Evolutionary conservation across 768 basidiomycete genomes (phyloP), one percentile per base, ranked within the genome.

Genomic region (Boletus vinaceobasis): DNA sequence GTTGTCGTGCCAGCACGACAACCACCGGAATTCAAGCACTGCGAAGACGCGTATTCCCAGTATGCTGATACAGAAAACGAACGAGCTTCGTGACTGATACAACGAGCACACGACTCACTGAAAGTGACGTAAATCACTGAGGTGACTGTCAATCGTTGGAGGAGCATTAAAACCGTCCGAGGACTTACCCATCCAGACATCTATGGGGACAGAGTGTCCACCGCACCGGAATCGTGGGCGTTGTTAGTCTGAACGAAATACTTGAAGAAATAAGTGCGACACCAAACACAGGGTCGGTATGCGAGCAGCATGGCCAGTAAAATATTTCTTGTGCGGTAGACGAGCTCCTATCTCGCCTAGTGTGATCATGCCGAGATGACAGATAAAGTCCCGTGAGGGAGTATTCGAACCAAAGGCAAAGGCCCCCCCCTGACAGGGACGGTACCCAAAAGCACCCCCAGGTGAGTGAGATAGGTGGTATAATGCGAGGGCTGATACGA

Each of bases 181-280:
- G 23, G 7, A 70, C 79, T 57, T 63, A 81, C 82, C 74, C 82
- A 85, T 82, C 81, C 82, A 86, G 33, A 78, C 70, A 40, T 60
- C 63, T 64, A 79, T 69, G 68, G 81, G 76, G 58, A 80, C 72
- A 11, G 67, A 65, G 4, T 61, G 62, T 15, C 73, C 26, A 78
- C 79, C 23, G 78, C 74, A 27, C 82, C 81, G 32, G 82, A 81
- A 21, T 82, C 84, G 65, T 84, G 84, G 62, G 85, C 77, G 59
- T 86, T 86, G 59, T 83, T 84, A 0, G 85, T 85, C 32, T 84
- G 83, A 49, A 87, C 79, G 14, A 85, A 68, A 75, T 84, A 75
- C 77, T 83, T 83, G 55, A 79, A 64, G 40, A 85, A 70, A 63
- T 86, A 84, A 65, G 85, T 15, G 82, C 84, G 65, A 87, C 87